Conservation (phyloP, 164 flowering plant genomes). For the grape (Vitis vinifera) region DNA sequence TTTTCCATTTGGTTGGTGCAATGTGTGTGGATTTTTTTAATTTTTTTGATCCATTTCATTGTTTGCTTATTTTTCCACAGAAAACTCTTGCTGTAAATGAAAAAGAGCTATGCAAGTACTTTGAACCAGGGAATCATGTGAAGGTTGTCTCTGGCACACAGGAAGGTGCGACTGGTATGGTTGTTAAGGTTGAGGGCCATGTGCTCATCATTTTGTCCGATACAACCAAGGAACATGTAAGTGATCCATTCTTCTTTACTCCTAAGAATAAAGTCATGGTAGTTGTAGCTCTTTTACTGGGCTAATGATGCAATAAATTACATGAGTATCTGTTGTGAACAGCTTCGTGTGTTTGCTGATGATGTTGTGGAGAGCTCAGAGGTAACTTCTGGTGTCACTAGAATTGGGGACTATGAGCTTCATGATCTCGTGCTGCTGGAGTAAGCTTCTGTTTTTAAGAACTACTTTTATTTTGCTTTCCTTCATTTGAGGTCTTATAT, state of each 20-base stretch:
- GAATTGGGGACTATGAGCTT: constrained; percentile 94
- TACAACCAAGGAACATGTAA: constrained; percentile 91
- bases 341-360: constrained; percentile 95
- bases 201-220: constrained; percentile 84
- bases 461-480: not conserved
- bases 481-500: constrained; percentile 11
- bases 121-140: constrained; percentile 94
- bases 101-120: constrained; percentile 89
- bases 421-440: constrained; percentile 93
- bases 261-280: not conserved
- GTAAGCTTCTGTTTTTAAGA: constrained; percentile 42
- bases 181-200: constrained; percentile 89
- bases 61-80: constrained; percentile 28
- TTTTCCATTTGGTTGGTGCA: not conserved
- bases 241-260: constrained; percentile 16
- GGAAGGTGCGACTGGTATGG: constrained; percentile 98
- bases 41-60: not conserved
- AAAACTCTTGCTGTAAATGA: constrained; percentile 77
- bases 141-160: constrained; percentile 91
- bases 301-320: not conserved
- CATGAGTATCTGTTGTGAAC: constrained; percentile 10
- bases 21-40: not conserved
- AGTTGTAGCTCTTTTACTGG: not conserved
- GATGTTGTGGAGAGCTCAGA: constrained; percentile 97
- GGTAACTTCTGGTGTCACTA: constrained; percentile 87